These are phyloP conservation scores for Leucocoprinus leucothites DNA, from an alignment of 768 basidiomycete genomes.

Conservation along the genomic window DNA sequence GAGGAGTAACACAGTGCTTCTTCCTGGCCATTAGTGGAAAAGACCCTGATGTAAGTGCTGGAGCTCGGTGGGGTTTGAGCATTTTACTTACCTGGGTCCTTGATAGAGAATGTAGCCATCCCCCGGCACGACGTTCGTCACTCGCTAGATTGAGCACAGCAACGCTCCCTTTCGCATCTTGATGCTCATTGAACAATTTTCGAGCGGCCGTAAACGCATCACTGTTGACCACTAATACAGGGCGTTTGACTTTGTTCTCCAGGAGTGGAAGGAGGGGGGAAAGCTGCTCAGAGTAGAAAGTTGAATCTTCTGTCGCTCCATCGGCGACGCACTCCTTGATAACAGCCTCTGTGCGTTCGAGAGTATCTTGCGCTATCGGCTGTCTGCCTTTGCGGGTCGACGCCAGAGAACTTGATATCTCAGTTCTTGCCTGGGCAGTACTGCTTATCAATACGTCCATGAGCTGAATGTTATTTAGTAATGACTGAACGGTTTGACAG, in stretches of 20 bases:
- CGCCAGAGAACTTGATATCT: too few species aligned
- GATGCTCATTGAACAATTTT: constrained; percentile 23
- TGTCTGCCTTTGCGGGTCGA: constrained; percentile 4
- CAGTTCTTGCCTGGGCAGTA: too few species aligned
- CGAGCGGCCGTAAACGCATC: constrained; percentile 38
- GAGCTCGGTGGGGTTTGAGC: too few species aligned
- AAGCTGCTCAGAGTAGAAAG: constrained; percentile 26
- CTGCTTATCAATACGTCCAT: too few species aligned
- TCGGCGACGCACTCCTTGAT: constrained; percentile 22
- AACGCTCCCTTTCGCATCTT: constrained; percentile 23
- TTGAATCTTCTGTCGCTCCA: constrained; percentile 28
- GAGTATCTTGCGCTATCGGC: constrained; percentile 25
- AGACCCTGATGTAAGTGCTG: too few species aligned
- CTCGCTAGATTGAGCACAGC: constrained; percentile 40
- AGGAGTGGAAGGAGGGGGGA: constrained; percentile 19
- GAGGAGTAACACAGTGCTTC: constrained; percentile 48
- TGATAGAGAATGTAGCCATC: constrained; percentile 25
- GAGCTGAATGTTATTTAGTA: too few species aligned
- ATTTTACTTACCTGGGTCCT: constrained; percentile 31
- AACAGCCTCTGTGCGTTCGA: constrained; percentile 23
- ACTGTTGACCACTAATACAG: constrained; percentile 27
- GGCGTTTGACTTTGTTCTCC: neutral
- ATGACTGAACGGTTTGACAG: too few species aligned
- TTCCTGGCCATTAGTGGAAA: too few species aligned
- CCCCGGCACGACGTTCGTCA: constrained; percentile 28